These are phyloP conservation scores for Fusarium sp. DNA, from an alignment of 2,329 filamentous ascomycete genomes.

Conservation along the genomic window DNA sequence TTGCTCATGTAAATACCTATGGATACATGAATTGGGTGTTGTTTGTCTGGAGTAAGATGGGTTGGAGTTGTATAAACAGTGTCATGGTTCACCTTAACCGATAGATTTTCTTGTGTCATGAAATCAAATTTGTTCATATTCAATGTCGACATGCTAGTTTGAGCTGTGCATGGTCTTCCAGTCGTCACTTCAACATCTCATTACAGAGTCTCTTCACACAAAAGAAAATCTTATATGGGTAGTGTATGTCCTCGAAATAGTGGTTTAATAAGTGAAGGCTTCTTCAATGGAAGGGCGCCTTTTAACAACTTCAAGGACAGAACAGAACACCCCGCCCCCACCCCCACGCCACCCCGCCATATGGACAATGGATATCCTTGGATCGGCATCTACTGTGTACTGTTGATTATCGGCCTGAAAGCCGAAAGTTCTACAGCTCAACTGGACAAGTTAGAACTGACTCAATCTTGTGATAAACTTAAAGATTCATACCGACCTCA, in stretches of 20 bases:
- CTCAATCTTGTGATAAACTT: not conserved
- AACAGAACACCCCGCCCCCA: conserved; percentile 4
- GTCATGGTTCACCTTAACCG: conserved; percentile 30
- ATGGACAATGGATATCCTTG: not conserved
- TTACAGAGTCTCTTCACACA: not conserved
- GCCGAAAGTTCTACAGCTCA: conserved; percentile 2
- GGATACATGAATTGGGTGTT: not conserved
- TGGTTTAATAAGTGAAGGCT: not conserved
- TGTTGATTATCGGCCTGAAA: conserved; percentile 15
- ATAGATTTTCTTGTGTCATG: conserved; percentile 39
- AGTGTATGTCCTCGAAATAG: not conserved
- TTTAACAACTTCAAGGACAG: not conserved
- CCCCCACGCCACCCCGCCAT: conserved; percentile 29
- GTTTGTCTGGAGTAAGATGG: not conserved
- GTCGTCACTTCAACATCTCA: not conserved
- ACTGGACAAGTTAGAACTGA: not conserved
- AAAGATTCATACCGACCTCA: not conserved
- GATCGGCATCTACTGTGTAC: not conserved
- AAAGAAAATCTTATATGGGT: not conserved
- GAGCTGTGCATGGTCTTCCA: not conserved
- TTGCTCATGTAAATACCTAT: conserved; percentile 66
- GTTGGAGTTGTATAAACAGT: conserved; percentile 11
- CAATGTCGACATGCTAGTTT: not conserved
- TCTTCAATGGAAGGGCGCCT: conserved; percentile 8
- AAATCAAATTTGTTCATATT: conserved; percentile 5